Percentiles rank a stretch among this genome's conserved stretches.
These are phyloP conservation scores for Tolypocladium sp. DNA, from an alignment of 2,329 filamentous ascomycete species.

Conservation along the genomic window DNA sequence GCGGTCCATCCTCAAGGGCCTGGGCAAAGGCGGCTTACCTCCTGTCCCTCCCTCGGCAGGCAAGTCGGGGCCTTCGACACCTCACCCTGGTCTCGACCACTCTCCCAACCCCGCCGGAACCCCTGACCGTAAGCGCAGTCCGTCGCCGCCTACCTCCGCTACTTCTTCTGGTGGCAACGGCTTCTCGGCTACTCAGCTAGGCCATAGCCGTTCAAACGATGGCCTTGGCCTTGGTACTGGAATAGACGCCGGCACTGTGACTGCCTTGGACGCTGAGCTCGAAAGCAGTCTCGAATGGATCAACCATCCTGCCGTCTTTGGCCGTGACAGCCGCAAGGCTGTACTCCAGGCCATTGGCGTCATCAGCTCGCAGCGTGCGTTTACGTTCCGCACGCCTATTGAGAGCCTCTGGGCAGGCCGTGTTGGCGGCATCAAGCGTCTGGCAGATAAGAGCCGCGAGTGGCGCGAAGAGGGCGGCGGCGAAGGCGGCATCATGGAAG, in stretches of 20 bases:
- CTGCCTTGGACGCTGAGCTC: constrained; percentile 82
- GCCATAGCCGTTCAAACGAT: constrained; percentile 45
- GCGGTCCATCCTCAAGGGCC: constrained; percentile 85
- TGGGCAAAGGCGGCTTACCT: constrained; percentile 89
- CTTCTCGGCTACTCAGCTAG: constrained; percentile 33
- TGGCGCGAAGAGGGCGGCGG: constrained; percentile 86
- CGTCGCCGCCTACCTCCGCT: constrained; percentile 42
- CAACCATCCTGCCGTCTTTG: constrained; percentile 89
- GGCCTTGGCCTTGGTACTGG: constrained; percentile 55
- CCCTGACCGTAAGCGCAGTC: constrained; percentile 46
- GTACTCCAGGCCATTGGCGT: constrained; percentile 95
- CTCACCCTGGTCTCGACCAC: constrained; percentile 33
- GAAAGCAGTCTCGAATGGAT: constrained; percentile 95
- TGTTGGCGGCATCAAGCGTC: constrained; percentile 67
- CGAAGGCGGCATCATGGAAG: constrained; percentile 54
- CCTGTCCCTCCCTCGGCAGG: constrained; percentile 61
- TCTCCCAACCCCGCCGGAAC: constrained; percentile 35
- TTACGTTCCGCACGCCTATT: constrained; percentile 84
- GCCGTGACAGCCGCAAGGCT: constrained; percentile 86
- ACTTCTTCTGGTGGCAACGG: constrained; percentile 30
- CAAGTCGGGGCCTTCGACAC: constrained; percentile 38
- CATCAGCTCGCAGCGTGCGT: constrained; percentile 87
- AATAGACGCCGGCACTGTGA: constrained; percentile 76
- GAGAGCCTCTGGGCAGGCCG: constrained; percentile 84
- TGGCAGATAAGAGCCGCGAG: constrained; percentile 78